Conservation (phyloP, 345 rosid species). For the Sonneratia alba region DNA sequence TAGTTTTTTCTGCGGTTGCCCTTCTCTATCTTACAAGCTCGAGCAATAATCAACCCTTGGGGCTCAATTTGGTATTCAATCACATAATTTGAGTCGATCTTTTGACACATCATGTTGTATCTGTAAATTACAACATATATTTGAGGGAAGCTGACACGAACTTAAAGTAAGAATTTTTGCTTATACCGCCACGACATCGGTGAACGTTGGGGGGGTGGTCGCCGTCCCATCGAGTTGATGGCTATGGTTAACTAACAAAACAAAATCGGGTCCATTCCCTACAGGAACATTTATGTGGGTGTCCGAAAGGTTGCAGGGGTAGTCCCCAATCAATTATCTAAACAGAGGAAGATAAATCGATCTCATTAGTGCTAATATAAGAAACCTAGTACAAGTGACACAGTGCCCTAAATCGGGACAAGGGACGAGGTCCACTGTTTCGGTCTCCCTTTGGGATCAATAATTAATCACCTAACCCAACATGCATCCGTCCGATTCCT, state of each 20-base stretch:
- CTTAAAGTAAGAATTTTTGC: too few relatives aligned
- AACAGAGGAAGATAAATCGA: neutral
- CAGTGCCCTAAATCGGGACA: neutral
- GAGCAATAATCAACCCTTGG: too few relatives aligned
- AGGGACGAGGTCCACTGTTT: neutral
- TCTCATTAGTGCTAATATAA: neutral
- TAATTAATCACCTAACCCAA: slow-evolving; percentile 1
- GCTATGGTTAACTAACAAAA: neutral
- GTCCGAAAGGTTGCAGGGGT: neutral
- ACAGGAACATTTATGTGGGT: neutral
- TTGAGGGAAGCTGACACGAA: too few relatives aligned
- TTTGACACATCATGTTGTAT: too few relatives aligned
- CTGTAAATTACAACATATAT: too few relatives aligned
- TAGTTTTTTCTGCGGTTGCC: too few relatives aligned
- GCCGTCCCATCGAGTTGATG: neutral
- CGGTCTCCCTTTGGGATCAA: neutral
- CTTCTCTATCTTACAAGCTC: too few relatives aligned
- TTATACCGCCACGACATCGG: neutral
- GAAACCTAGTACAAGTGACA: neutral
- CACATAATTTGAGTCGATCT: too few relatives aligned
- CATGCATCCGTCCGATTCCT: too few relatives aligned
- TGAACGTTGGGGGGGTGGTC: neutral
- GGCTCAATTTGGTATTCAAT: too few relatives aligned
- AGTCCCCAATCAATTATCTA: neutral
- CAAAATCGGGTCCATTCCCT: neutral